phyloP scores from a whole-genome alignment of 805 yeast genomes.

The Debaryomyces maramus region DNA sequence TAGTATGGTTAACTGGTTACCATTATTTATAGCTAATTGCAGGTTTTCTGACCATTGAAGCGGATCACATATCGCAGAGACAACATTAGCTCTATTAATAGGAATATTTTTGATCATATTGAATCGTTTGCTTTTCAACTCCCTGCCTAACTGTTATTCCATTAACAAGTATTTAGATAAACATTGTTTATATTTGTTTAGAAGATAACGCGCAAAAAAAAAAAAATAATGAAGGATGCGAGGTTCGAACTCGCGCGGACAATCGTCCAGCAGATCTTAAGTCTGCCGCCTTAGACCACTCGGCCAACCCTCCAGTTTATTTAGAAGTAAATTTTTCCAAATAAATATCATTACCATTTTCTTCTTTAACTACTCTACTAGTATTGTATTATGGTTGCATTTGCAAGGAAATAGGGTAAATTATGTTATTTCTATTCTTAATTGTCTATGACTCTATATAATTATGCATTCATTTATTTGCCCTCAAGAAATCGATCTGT shows the following conservation, averaged over 20 bases:
- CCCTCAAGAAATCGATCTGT: slow-evolving; percentile 24
- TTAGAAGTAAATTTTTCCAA: too few species aligned
- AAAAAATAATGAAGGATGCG: slow-evolving; percentile 49
- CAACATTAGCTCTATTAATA: slow-evolving; percentile 15
- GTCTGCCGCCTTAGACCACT: slow-evolving; percentile 55
- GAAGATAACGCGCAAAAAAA: slow-evolving; percentile 2
- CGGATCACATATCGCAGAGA: slow-evolving; percentile 21
- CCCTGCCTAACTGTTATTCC: neutral
- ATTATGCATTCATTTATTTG: neutral
- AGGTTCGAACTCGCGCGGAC: slow-evolving; percentile 58
- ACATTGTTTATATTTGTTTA: neutral
- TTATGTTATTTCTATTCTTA: too few species aligned
- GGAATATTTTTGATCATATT: slow-evolving; percentile 14
- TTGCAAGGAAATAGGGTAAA: too few species aligned
- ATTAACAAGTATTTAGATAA: too few species aligned
- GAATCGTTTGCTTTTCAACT: neutral
- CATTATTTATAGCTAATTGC: slow-evolving; percentile 38
- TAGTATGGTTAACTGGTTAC: slow-evolving; percentile 30
- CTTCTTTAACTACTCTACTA: too few species aligned
- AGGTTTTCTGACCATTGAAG: slow-evolving; percentile 35
- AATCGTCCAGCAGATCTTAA: slow-evolving; percentile 49
- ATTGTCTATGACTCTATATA: neutral
- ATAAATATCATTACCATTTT: too few species aligned
- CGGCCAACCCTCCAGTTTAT: slow-evolving; percentile 48
- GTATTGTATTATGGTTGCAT: too few species aligned